Evolutionary conservation across 352 stramenopile genomes (phyloP), one percentile per base, ranked within the genome.

Genomic region (Salisapilia sapeloensis): DNA sequence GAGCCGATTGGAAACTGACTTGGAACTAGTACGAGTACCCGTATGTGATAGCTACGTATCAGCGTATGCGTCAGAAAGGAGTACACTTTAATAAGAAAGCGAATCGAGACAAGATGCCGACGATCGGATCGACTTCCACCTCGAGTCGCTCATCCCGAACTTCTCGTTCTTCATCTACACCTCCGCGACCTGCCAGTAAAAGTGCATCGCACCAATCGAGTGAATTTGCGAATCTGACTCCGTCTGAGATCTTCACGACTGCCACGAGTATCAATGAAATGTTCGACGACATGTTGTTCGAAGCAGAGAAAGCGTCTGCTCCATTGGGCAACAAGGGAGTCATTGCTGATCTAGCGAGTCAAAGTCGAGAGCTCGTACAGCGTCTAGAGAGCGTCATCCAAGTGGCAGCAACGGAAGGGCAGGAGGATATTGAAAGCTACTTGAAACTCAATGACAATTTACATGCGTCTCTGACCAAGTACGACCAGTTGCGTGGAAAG

Each of bases 201-300:
- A n/a, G n/a, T n/a, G n/a, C n/a, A n/a, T n/a, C n/a, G n/a, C 14
- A 19, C 12, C 13, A 25, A 10, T 19, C 31, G 19, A 35, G 48
- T 40, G 52, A 46, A 29, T 51, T 80, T 12, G 55, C 55, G 2
- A 58, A 66, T 1, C 37, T 85, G 4, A 71, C 62, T 20, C 60
- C 60, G 0, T 54, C 48, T 11, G 62, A 85, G 24, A 48, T 81
- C 5, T 76, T 58, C 32, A 56, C 61, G 42, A 63, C 82, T 13
- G 62, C 69, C 4, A 63, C 51, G 5, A 82, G 78, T 36, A 55
- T 82, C 24, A 40, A 48, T 1, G 70, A 86, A 39, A 86, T 86
- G 70, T 77, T 86, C 38, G 70, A 86, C 23, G 70, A 86, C 42
- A 83, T 86, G 70, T 44, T 86, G 15, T 54, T 60, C 33, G 70